Base-by-base conservation (phyloP, 768 basidiomycete species). In the Suillus decipiens region DNA sequence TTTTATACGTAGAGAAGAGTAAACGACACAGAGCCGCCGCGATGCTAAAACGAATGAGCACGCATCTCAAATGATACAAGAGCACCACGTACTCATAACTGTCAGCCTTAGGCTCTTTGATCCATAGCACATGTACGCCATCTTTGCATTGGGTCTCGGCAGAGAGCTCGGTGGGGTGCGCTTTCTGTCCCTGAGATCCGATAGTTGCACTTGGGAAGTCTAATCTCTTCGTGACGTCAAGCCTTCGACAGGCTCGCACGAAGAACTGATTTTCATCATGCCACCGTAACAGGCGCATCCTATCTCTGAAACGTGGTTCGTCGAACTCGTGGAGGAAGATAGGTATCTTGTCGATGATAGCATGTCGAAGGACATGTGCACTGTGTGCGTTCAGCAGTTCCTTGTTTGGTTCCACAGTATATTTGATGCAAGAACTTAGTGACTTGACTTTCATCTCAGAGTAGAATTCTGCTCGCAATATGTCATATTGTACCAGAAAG, bases 301-400 rank as follows among this genome's bases (percentile, higher is more conserved):
- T 75, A 0, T 84, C 81, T 37, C 77, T 79, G 24, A 59, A 59
- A 31, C 64, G 62, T 3, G 86, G 78, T 71, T 88, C 86, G 2
- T 83, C 84, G 61, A 93, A 89, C 69, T 96, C 95, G 55, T 95
- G 88, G 7, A 96, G 79, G 79, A 96, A 96, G 36, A 98, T 79
- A 1, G 92, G 89, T 31, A 95, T 79, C 31, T 94, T 80, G 71
- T 95, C 88, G 31, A 95, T 74, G 14, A 93, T 85, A 41, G 90
- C 77, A 2, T 77, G 66, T 10, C 85, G 84, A n/a, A 81, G 84
- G 9, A 86, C 82, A 1, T 66, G 64, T 3, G 85, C 45, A 73
- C 77, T 80, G 1, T 2, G 34, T 19, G 55, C 19, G 77, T 72
- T 41, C 70, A 73, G n/a, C 85, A 10, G 69, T 71, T 8, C 81